Evolutionary conservation across 2,329 filamentous ascomycete genomes (phyloP).

Genomic region (Botrytis aclada): DNA sequence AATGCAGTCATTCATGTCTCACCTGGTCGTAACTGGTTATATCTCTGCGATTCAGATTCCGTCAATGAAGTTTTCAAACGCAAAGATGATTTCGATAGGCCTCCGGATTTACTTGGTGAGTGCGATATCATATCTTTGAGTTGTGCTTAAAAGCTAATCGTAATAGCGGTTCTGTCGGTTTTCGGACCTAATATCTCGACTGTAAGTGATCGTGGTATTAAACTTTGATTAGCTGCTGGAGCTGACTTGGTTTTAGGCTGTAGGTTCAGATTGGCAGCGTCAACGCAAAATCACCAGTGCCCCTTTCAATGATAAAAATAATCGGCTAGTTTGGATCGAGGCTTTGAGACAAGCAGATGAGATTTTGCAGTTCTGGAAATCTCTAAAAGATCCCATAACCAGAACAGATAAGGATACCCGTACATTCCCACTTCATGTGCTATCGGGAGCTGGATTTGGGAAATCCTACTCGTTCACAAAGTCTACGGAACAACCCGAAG

Average conservation of each 20-base stretch:
- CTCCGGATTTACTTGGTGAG: constrained; percentile 6
- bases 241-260: not conserved
- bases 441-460: not conserved
- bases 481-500: not conserved
- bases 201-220: not conserved
- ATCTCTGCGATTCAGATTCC: constrained; percentile 1
- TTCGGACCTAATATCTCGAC: constrained; percentile 7
- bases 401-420: constrained; percentile 1
- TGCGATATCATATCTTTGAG: not conserved
- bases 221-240: not conserved
- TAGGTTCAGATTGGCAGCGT: constrained; percentile 6
- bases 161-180: not conserved
- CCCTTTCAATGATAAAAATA: constrained; percentile 9
- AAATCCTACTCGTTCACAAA: constrained; percentile 10
- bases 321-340: constrained; percentile 4
- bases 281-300: constrained; percentile 6
- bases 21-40: constrained; percentile 5
- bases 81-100: constrained; percentile 12
- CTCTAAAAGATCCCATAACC: not conserved
- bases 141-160: not conserved
- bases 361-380: constrained; percentile 12
- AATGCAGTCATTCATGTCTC: constrained; percentile 12
- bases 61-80: constrained; percentile 11
- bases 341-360: constrained; percentile 5
- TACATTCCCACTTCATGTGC: not conserved